Evolutionary conservation across 352 stramenopile genomes (phyloP).

Genomic region (Aphanomyces astaci): DNA sequence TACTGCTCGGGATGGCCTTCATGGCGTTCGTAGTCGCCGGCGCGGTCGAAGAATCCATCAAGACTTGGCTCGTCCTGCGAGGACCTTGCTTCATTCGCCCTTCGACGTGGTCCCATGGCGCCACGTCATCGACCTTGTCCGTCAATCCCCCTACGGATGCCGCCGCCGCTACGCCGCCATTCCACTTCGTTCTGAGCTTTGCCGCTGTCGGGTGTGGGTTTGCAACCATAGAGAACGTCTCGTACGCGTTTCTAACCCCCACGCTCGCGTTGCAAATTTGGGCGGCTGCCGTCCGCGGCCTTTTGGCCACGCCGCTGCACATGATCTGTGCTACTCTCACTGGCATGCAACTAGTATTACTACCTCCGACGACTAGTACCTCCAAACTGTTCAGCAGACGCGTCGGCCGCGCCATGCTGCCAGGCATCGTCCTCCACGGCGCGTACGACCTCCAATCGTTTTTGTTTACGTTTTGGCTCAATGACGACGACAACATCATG

Average conservation of each 20-base stretch:
- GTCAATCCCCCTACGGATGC: neutral
- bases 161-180: slow-evolving; percentile 31
- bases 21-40: slow-evolving; percentile 48
- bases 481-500: neutral
- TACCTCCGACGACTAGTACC: slow-evolving; percentile 29
- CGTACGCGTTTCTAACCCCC: slow-evolving; percentile 34
- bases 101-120: slow-evolving; percentile 37
- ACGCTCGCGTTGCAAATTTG: slow-evolving; percentile 33
- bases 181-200: slow-evolving; percentile 41
- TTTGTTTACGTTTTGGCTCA: slow-evolving; percentile 3
- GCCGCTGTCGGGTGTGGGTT: slow-evolving; percentile 38
- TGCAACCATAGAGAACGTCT: slow-evolving; percentile 52
- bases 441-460: slow-evolving; percentile 57
- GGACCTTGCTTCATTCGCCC: slow-evolving; percentile 13
- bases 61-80: slow-evolving; percentile 60
- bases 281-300: slow-evolving; percentile 35
- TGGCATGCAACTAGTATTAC: slow-evolving; percentile 46
- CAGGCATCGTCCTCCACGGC: slow-evolving; percentile 48
- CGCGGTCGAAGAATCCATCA: slow-evolving; percentile 56
- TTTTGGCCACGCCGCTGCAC: slow-evolving; percentile 47
- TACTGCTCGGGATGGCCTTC: slow-evolving; percentile 48
- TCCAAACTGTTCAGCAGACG: too few species aligned
- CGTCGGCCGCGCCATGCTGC: slow-evolving; percentile 31
- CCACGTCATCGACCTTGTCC: slow-evolving; percentile 38
- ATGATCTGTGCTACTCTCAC: slow-evolving; percentile 56